Evolutionary conservation across 768 basidiomycete species (phyloP).

Genomic region (Leccinum rimulosum): DNA sequence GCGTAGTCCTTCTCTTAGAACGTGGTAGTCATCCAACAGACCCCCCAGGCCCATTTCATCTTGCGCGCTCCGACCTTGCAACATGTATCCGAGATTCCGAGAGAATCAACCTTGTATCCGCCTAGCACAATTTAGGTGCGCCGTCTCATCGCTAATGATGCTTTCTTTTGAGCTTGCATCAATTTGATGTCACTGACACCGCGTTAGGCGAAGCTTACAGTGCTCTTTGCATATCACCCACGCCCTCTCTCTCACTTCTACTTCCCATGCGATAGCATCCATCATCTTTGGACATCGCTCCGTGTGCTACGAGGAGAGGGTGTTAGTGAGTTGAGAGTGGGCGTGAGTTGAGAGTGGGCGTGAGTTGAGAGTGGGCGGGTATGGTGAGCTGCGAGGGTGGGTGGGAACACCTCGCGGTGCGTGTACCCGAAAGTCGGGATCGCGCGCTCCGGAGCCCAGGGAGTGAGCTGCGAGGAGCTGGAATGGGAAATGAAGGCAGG

Average conservation of each 20-base stretch:
- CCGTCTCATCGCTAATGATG: conserved; percentile 66
- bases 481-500: too few relatives aligned
- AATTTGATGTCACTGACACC: not conserved
- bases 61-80: conserved; percentile 73
- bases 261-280: conserved; percentile 74
- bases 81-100: conserved; percentile 67
- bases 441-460: too few relatives aligned
- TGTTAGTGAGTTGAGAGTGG: too few relatives aligned
- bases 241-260: conserved; percentile 71
- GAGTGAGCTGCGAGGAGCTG: too few relatives aligned
- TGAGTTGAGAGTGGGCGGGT: too few relatives aligned
- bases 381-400: too few relatives aligned
- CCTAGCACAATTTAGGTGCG: conserved; percentile 61
- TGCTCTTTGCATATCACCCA: conserved; percentile 66
- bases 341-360: too few relatives aligned
- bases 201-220: conserved; percentile 72
- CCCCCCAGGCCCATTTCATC: conserved; percentile 67
- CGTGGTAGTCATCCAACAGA: conserved; percentile 60
- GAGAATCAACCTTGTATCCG: conserved; percentile 78
- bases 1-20: conserved; percentile 60
- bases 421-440: too few relatives aligned
- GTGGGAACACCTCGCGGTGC: too few relatives aligned
- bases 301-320: too few relatives aligned
- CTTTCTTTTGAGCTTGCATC: conserved; percentile 80
- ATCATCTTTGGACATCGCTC: too few relatives aligned